Evolutionary conservation across 2,329 filamentous ascomycete genomes (phyloP), one percentile per base, ranked within the genome.

Genomic region (Alternaria panax): DNA sequence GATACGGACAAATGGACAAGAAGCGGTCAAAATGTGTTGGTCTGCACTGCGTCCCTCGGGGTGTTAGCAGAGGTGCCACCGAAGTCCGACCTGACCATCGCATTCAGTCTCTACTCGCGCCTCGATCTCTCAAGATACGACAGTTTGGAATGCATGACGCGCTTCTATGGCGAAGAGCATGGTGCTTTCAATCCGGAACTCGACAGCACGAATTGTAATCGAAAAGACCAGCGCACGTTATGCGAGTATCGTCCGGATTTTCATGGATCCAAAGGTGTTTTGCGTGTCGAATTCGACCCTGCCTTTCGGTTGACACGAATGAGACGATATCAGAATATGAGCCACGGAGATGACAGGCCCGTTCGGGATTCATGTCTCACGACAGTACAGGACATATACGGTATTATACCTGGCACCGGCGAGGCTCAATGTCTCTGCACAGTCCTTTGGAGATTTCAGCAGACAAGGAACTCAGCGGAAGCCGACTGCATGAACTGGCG

Each of bases 301-400:
- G 70, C 64, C 3, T 83, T 82, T 59, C 83, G 81, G 81, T 81
- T 78, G 1, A 67, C 67, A 12, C 73, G 72, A 32, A 73, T 82
- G 60, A 68, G 62, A 2, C 64, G 65, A 8, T 67, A 80, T 9
- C 62, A 66, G n/a, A 62, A 42, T 9, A 27, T 64, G 18, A 60
- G 69, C 27, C 65, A 64, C 20, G 63, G 62, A 48, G 62, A 67
- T 28, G 69, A 70, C 45, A 66, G 70, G 11, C 52, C 61, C 16
- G 77, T 80, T 1, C 64, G 70, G 3, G 64, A 69, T 4, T 68
- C 69, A 4, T 64, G 72, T 4, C 72, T 82, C 41, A 80, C 75
- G 1, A 81, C 79, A 4, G 72, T 77, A 4, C 80, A 82, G 56
- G 80, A 83, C 48, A 70, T 82, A 27, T 77, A 76, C 32, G 77